Evolutionary conservation across 192 early-diverging fungal species (phyloP), one percentile per base, ranked within the genome.

Genomic region (Coemansia sp.): DNA sequence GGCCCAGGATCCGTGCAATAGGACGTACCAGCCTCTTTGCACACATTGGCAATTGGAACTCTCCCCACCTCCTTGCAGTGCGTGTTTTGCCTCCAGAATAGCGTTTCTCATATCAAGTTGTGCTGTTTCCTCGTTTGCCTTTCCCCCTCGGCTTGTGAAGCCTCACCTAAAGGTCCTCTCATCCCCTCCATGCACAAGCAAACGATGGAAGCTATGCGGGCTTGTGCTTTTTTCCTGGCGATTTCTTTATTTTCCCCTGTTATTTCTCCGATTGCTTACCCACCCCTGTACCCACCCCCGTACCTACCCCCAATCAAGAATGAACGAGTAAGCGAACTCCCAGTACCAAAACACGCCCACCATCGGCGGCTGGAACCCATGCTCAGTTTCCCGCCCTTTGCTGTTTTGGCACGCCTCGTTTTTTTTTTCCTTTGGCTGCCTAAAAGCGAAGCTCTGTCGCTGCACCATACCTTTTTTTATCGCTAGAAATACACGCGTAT

Each of bases 201-300:
- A 71, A 52, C 57, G 40, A 45, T 56, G 58, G 49, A 51, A 66
- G 49, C 62, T 26, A 71, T 71, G 70, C 63, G 70, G 70, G 70
- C 70, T 71, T 71, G 70, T 71, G 63, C 63, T 61, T 72, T 72
- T 71, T 64, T 66, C 58, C 55, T 58, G 64, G 52, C 70, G 64
- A 72, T 72, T 72, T 56, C 63, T 51, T 63, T 64, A 37, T 39
- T 39, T 42, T 42, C 31, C 18, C 31, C 16, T 56, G 3, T 9
- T 13, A 0, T 33, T 5, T 34, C 20, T 56, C 53, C 53, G 53
- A 56, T 56, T 18, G 3, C 26, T 56, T 33, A 56, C 53, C 53
- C 53, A 56, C 53, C 29, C 53, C 26, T 56, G 46, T n/a, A 23
- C 53, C 53, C 2, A 29, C 53, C 51, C 31, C 31, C 18, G 8